These are phyloP conservation scores for Thalassiosira mediterranea DNA, from an alignment of 352 stramenopile species.

Conservation along the genomic window DNA sequence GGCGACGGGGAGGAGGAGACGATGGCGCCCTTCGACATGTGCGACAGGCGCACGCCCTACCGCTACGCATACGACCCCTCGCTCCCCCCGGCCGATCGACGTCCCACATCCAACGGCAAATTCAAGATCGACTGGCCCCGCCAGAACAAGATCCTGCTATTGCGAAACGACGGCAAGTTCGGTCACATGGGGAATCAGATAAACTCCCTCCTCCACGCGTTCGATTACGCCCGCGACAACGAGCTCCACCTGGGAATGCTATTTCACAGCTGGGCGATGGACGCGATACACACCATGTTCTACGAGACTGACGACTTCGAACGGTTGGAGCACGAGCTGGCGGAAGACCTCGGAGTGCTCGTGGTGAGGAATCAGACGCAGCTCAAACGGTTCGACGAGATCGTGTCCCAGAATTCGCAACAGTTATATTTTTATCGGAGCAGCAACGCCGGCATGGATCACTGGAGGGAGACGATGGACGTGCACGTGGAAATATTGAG, in stretches of 20 bases:
- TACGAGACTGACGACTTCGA: slow-evolving; percentile 12
- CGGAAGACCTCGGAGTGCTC: slow-evolving; percentile 15
- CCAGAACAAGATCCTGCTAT: slow-evolving; percentile 16
- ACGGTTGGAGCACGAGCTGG: slow-evolving; percentile 13
- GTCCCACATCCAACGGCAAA: neutral
- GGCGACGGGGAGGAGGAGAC: too few relatives aligned
- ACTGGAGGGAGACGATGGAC: slow-evolving; percentile 25
- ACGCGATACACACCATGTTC: slow-evolving; percentile 21
- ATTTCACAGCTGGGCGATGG: slow-evolving; percentile 31
- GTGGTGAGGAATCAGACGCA: slow-evolving; percentile 13
- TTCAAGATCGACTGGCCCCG: slow-evolving; percentile 11
- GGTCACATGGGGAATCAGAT: slow-evolving; percentile 36
- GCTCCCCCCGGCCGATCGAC: neutral
- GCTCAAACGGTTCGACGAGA: slow-evolving; percentile 2
- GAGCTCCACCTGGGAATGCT: slow-evolving; percentile 20
- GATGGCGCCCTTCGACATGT: slow-evolving; percentile 1
- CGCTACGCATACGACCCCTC: too few relatives aligned
- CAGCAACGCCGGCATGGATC: neutral
- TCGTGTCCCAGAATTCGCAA: slow-evolving; percentile 6
- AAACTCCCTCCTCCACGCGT: slow-evolving; percentile 22
- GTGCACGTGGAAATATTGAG: slow-evolving; percentile 29
- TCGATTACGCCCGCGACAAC: slow-evolving; percentile 34
- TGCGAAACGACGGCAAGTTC: slow-evolving; percentile 17
- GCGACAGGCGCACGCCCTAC: neutral
- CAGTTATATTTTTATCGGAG: slow-evolving; percentile 31